Base-by-base conservation (phyloP, 2,329 filamentous ascomycete species). In the Fusarium robinianum region DNA sequence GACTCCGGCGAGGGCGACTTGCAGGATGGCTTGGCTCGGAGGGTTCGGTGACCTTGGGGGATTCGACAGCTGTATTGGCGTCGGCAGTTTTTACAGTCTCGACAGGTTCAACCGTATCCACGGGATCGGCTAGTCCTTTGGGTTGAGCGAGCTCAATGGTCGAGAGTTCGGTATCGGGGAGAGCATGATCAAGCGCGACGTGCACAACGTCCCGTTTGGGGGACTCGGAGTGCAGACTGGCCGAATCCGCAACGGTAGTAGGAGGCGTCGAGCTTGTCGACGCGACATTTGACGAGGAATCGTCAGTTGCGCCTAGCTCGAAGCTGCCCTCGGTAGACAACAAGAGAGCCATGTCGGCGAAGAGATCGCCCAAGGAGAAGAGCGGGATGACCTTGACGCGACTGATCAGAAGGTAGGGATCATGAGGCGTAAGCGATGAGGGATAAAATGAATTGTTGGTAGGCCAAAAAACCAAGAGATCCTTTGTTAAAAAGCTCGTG, bases 221-320 rank as follows among this genome's bases (percentile, higher is more conserved):
- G 22, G 63, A 52, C 37, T 70, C 67, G 26, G 78, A 79, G 40
- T 74, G 72, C 43, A 83, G 70, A 67, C 82, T 85, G 47, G 73
- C 75, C 57, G 72, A 76, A 64, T 87, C 84, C 61, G 78, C 79
- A 55, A 84, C 71, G 55, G 81, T 87, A 34, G 84, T 87, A 16
- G 83, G 81, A 32, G 84, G 84, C 44, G 84, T 87, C 14, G 80
- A 84, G 58, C 72, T 77, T 17, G 75, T 70, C 35, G 78, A 80
- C 71, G 77, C 77, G 72, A 77, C 70, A 57, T 78, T 67, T 61
- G 72, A 75, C 36, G 73, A 75, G 30, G 66, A 67, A 46, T 76
- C 73, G 40, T 62, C 60, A 18, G 46, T 50, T 38, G 32, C 48
- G 44, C 44, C 49, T 25, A 43, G 46, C 43, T 58, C 56, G 47